Percentiles rank a stretch among this genome's conserved stretches.
These are phyloP conservation scores for Pterula multifida DNA, from an alignment of 1,284 basidiomycete genomes.

Conservation along the genomic window DNA sequence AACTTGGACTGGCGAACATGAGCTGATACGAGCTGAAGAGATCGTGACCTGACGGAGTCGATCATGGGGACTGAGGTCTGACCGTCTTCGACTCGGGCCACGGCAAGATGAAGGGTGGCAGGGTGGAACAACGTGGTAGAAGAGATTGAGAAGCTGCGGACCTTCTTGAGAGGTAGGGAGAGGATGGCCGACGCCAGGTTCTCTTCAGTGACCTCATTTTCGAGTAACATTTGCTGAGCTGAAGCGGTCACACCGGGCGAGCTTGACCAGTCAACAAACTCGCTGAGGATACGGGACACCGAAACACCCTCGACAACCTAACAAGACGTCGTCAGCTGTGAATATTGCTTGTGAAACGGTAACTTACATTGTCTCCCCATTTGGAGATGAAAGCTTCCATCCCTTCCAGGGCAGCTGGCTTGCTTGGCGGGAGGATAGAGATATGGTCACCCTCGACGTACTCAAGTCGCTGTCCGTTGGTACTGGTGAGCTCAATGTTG, in stretches of 20 bases:
- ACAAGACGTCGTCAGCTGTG: background rate
- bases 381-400: background rate
- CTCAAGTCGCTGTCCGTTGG: background rate
- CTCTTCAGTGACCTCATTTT: background rate
- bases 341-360: background rate
- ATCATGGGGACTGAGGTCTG: conserved; percentile 2
- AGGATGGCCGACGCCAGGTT: background rate
- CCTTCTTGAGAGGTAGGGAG: background rate
- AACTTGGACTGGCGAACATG: background rate
- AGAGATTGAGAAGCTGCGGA: conserved; percentile 1
- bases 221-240: background rate
- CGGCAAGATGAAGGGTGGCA: background rate
- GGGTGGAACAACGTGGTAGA: background rate
- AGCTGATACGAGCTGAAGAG: background rate
- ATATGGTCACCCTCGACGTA: conserved; percentile 1
- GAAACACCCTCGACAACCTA: background rate
- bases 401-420: background rate
- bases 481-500: background rate
- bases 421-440: background rate
- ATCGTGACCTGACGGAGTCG: background rate
- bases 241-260: background rate
- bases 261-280: background rate
- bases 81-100: background rate
- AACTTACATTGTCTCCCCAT: background rate
- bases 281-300: background rate